Evolutionary conservation across 768 basidiomycete genomes (phyloP), one percentile per base, ranked within the genome.

Genomic region (Nidularia sp.): DNA sequence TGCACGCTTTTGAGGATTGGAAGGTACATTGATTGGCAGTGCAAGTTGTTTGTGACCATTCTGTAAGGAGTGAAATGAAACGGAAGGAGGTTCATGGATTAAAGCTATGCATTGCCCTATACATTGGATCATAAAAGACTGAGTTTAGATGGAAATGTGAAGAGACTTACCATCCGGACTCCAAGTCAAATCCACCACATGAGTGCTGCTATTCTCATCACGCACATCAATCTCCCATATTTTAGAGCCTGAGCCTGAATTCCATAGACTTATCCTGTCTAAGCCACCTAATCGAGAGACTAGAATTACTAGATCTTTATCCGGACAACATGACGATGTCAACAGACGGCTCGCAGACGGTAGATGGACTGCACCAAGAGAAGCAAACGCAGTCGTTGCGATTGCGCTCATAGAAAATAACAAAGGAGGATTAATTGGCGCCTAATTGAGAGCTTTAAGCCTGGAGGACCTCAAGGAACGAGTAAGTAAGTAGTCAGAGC

Each of bases 141-240:
- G n/a, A n/a, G n/a, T n/a, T n/a, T n/a, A n/a, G n/a, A n/a, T n/a
- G n/a, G 36, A n/a, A 39, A 39, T 8, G 22, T 13, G 18, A 31
- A 35, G 47, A 54, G 46, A 47, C 67, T 52, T 70, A 90, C 91
- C 88, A 66, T 87, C 88, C 2, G 91, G 90, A 66, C 89, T 90
- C 91, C 90, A 93, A 9, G 80, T 80, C 33, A 93, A 60, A 45
- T 72, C 83, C 42, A 79, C 72, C 31, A 88, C 77, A 50, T 78
- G 75, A 45, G 78, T 75, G 41, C 70, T 72, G 31, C 65, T 66
- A 48, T 68, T 62, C 54, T 79, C 73, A 41, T 73, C 70, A 34
- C 79, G 80, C 39, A 87, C 74, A 58, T 86, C 85, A 35, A 89
- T 75, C 60, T 93, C 90, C 91, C 91, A 93, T 55, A 86, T 84